Evolutionary conservation across 2,329 filamentous ascomycete genomes (phyloP).

Genomic region (Xylariaceae sp.): DNA sequence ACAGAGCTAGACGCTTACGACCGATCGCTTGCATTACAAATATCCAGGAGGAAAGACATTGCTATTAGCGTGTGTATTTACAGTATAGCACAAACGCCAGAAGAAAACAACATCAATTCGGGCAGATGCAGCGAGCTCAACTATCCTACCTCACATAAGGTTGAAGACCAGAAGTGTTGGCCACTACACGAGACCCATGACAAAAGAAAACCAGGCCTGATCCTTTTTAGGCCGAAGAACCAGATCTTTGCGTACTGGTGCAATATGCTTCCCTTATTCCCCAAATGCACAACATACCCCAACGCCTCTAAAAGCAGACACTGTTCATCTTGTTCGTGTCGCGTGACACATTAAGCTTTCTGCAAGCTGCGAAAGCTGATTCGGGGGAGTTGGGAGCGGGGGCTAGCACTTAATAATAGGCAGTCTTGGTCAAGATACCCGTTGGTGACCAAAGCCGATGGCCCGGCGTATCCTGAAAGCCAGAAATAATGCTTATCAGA

Average conservation of each 20-base stretch:
- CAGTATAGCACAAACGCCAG: not conserved
- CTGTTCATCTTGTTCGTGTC: constrained; percentile 1
- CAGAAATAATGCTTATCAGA: constrained; percentile 17
- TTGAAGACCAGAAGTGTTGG: not conserved
- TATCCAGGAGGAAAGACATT: too few species aligned
- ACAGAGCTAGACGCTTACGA: too few species aligned
- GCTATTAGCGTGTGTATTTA: not conserved
- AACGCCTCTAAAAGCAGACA: constrained; percentile 9
- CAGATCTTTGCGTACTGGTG: constrained; percentile 2
- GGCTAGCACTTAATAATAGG: too few species aligned
- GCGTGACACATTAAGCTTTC: too few species aligned
- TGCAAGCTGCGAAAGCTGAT: too few species aligned
- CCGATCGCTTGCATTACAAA: too few species aligned
- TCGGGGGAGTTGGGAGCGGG: too few species aligned
- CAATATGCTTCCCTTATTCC: constrained; percentile 6
- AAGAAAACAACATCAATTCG: not conserved
- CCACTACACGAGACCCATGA: too few species aligned
- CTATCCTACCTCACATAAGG: not conserved
- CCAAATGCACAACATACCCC: constrained; percentile 5
- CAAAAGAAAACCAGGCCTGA: constrained; percentile 4
- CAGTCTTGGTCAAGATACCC: too few species aligned
- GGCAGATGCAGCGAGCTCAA: not conserved
- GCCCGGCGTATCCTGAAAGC: constrained; percentile 23
- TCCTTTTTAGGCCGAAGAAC: constrained; percentile 3
- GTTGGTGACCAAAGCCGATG: not conserved